Conservation (phyloP, 2,329 filamentous ascomycete genomes). For the Pyrenophora graminea region DNA sequence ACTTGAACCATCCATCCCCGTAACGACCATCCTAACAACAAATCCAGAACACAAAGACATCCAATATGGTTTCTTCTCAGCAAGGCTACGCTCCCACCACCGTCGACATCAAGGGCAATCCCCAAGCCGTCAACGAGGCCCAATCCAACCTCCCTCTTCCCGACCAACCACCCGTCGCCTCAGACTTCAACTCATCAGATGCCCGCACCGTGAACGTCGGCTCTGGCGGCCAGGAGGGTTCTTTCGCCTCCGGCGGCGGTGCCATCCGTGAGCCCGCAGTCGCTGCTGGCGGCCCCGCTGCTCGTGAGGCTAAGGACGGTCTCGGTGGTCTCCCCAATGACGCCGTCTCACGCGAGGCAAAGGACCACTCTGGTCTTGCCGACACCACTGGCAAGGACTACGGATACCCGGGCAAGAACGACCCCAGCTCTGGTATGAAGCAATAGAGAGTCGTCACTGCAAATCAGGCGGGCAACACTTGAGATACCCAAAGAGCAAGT, state of each 20-base stretch:
- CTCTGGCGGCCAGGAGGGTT: slow-evolving; percentile 58
- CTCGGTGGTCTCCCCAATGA: slow-evolving; percentile 63
- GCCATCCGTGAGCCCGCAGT: slow-evolving; percentile 54
- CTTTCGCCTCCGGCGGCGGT: slow-evolving; percentile 53
- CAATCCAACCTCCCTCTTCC: slow-evolving; percentile 78
- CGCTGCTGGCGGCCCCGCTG: slow-evolving; percentile 60
- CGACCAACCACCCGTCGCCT: slow-evolving; percentile 74
- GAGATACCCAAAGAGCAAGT: slow-evolving; percentile 5
- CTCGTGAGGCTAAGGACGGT: slow-evolving; percentile 65
- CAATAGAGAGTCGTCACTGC: slow-evolving; percentile 13
- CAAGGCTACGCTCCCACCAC: slow-evolving; percentile 29
- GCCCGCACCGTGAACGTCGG: slow-evolving; percentile 71
- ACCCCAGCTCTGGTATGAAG: slow-evolving; percentile 39
- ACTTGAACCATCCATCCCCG: not conserved
- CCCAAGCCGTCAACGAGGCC: slow-evolving; percentile 66
- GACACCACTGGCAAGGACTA: slow-evolving; percentile 51
- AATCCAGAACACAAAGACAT: slow-evolving; percentile 7
- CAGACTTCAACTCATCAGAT: slow-evolving; percentile 78
- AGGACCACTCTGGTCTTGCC: slow-evolving; percentile 47
- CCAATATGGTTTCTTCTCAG: slow-evolving; percentile 31
- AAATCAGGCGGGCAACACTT: not conserved
- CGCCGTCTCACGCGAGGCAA: slow-evolving; percentile 56
- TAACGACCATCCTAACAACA: not conserved
- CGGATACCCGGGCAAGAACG: slow-evolving; percentile 49
- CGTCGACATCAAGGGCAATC: slow-evolving; percentile 34